A percentile compares a stretch with the other conserved stretches of the same genome.
phyloP scores from a whole-genome alignment of 2,329 filamentous ascomycete genomes.

The Beauveria sp. region DNA sequence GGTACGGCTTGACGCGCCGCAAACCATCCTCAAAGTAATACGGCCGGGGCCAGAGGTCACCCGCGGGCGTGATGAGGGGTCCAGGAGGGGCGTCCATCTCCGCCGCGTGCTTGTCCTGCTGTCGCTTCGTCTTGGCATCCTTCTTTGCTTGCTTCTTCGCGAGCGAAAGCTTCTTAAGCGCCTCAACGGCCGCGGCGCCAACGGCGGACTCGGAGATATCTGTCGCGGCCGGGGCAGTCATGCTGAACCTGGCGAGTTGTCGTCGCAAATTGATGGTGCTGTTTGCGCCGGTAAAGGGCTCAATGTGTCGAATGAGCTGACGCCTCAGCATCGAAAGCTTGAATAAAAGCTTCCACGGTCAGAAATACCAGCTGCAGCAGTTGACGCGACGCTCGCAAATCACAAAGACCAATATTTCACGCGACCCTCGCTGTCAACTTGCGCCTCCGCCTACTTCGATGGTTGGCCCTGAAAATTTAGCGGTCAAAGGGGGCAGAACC shows the following conservation, averaged over 20 bases:
- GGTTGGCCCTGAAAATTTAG: constrained; percentile 2
- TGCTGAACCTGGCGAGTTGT: constrained; percentile 4
- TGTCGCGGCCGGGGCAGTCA: not conserved
- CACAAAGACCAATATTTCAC: not conserved
- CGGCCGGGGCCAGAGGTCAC: constrained; percentile 48
- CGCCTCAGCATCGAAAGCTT: not conserved
- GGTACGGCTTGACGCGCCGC: constrained; percentile 76
- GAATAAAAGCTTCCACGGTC: too few species aligned
- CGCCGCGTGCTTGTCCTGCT: constrained; percentile 12
- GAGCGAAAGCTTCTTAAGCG: constrained; percentile 2
- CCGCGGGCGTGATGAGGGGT: constrained; percentile 26
- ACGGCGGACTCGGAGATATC: constrained; percentile 4
- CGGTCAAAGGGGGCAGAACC: constrained; percentile 5
- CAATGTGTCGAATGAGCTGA: not conserved
- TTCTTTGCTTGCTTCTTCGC: not conserved
- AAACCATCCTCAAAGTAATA: constrained; percentile 82
- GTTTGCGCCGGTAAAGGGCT: not conserved
- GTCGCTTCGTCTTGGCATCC: constrained; percentile 8
- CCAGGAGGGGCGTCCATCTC: not conserved
- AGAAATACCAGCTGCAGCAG: too few species aligned
- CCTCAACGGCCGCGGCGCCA: not conserved
- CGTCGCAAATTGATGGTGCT: not conserved
- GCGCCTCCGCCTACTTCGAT: not conserved
- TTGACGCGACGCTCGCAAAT: too few species aligned
- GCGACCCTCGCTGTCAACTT: not conserved